Conservation (phyloP, 2,329 filamentous ascomycete genomes). For the Knoxdaviesia proteae region DNA sequence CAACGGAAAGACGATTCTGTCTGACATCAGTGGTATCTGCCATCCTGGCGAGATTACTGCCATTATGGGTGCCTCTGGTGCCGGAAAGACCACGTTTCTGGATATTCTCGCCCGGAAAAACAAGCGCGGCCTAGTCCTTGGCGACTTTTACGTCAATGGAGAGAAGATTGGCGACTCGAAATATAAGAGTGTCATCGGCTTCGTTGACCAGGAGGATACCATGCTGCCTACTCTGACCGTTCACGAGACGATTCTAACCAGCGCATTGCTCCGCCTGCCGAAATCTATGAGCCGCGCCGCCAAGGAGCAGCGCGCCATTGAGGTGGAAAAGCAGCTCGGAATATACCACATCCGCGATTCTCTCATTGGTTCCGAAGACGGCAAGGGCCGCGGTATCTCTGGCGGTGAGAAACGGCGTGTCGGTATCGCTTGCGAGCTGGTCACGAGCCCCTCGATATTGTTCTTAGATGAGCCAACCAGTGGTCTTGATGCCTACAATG, state of each 20-base stretch:
- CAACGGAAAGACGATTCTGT: constrained; percentile 72
- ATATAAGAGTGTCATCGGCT: constrained; percentile 82
- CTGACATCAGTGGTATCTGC: constrained; percentile 64
- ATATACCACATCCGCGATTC: constrained; percentile 90
- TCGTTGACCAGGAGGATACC: constrained; percentile 95
- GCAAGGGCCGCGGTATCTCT: constrained; percentile 82
- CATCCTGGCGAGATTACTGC: constrained; percentile 88
- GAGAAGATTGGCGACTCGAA: constrained; percentile 70
- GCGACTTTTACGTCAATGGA: constrained; percentile 83
- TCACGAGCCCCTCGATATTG: constrained; percentile 90
- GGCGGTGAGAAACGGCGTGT: constrained; percentile 93
- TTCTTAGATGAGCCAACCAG: constrained; percentile 96
- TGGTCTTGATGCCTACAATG: constrained; percentile 88
- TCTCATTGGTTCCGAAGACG: constrained; percentile 88
- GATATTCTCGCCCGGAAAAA: constrained; percentile 95
- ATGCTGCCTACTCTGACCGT: constrained; percentile 92
- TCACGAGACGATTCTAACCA: constrained; percentile 92
- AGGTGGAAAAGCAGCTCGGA: constrained; percentile 89
- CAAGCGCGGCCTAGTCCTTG: constrained; percentile 60
- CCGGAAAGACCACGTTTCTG: constrained; percentile 91
- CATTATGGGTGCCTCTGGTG: constrained; percentile 95
- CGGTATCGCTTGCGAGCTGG: constrained; percentile 90
- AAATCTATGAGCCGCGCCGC: constrained; percentile 68
- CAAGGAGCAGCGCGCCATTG: constrained; percentile 81
- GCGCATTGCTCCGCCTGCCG: constrained; percentile 77